Evolutionary conservation across 177 flowering plant species (phyloP).

Genomic region (Vitis hybrid): DNA sequence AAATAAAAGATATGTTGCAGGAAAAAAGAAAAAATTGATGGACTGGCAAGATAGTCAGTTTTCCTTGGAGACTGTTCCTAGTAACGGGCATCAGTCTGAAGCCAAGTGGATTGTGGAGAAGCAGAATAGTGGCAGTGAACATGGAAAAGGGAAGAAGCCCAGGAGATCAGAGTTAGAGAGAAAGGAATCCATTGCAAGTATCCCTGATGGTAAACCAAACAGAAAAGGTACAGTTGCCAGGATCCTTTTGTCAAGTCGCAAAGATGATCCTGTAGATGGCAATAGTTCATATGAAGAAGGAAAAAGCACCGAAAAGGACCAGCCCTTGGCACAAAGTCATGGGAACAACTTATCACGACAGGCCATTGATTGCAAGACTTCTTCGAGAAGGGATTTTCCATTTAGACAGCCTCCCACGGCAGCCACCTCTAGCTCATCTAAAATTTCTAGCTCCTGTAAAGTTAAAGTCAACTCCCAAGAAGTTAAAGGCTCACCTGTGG

Average conservation of each 20-base stretch:
- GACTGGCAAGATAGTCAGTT: conserved; percentile 10
- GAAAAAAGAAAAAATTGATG: conserved; percentile 31
- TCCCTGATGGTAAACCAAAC: conserved; percentile 9
- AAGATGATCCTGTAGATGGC: conserved; percentile 2
- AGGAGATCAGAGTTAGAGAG: conserved; percentile 21
- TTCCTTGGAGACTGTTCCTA: conserved; percentile 4
- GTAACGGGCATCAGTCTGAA: conserved; percentile 1
- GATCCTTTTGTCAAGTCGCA: conserved; percentile 1
- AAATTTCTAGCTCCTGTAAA: conserved; percentile 51
- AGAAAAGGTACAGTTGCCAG: conserved; percentile 3
- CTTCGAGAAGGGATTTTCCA: conserved; percentile 35
- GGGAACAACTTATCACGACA: conserved; percentile 16
- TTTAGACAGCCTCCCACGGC: conserved; percentile 31
- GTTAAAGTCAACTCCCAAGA: conserved; percentile 37
- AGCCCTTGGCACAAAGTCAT: conserved; percentile 11
- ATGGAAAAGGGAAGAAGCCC: conserved; percentile 22
- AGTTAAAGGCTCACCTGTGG: conserved; percentile 61
- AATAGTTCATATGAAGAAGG: background rate
- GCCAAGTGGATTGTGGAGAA: conserved; percentile 11
- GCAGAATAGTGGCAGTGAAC: conserved; percentile 14
- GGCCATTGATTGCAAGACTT: conserved; percentile 29
- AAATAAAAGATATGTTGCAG: conserved; percentile 6
- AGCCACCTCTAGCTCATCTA: conserved; percentile 66
- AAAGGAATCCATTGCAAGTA: conserved; percentile 15
- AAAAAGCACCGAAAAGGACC: conserved; percentile 11